Conservation (phyloP, 495 filamentous ascomycete genomes). For the Oidiodendron maius region DNA sequence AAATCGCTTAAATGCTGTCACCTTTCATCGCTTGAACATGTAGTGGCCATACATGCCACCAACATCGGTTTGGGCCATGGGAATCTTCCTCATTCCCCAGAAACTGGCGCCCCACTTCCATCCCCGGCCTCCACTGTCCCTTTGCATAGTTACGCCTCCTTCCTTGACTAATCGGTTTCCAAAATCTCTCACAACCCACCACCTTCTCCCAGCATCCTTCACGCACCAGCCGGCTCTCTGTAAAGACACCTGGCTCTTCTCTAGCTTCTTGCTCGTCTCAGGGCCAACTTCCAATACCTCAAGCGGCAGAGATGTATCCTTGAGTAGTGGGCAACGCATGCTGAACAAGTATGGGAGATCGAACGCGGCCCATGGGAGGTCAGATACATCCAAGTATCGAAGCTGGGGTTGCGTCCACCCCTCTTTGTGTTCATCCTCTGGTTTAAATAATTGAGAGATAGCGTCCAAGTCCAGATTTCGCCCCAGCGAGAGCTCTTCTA, state of each 20-base stretch:
- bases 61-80: slow-evolving; percentile 70
- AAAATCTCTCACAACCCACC: slow-evolving; percentile 57
- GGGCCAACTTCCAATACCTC: slow-evolving; percentile 76
- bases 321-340: slow-evolving; percentile 53
- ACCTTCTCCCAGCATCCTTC: slow-evolving; percentile 58
- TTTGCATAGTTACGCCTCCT: slow-evolving; percentile 13
- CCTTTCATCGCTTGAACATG: slow-evolving; percentile 74
- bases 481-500: slow-evolving; percentile 75
- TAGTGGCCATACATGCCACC: slow-evolving; percentile 83
- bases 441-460: slow-evolving; percentile 52
- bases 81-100: slow-evolving; percentile 86
- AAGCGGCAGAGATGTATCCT: slow-evolving; percentile 53
- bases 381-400: slow-evolving; percentile 67
- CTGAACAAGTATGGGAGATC: slow-evolving; percentile 56
- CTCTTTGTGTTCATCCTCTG: slow-evolving; percentile 29
- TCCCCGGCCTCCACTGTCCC: slow-evolving; percentile 30
- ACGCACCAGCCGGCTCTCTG: slow-evolving; percentile 57
- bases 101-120: slow-evolving; percentile 91
- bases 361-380: slow-evolving; percentile 56
- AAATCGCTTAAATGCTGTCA: no score
- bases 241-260: slow-evolving; percentile 25
- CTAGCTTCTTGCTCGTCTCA: slow-evolving; percentile 45
- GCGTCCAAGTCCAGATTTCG: slow-evolving; percentile 60
- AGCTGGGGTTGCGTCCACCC: slow-evolving; percentile 58
- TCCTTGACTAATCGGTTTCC: background rate